A percentile compares a stretch with the other conserved stretches of the same genome.
Conservation (phyloP, 441 rosid genomes). For the Eutrema salsugineum region DNA sequence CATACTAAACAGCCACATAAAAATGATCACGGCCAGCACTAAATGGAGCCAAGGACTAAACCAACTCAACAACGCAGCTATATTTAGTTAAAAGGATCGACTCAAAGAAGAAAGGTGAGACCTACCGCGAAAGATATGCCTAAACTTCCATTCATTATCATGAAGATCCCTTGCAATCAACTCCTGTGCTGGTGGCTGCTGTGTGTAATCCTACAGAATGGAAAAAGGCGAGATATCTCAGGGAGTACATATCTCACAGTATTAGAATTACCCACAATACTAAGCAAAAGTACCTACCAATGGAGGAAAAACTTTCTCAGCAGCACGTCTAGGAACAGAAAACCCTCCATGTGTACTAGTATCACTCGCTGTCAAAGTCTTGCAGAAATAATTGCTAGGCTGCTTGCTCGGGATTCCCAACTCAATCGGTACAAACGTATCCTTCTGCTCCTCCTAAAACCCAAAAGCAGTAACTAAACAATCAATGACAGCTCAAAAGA, state of each 20-base stretch:
- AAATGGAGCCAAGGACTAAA: not conserved
- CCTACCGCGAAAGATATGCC: slow-evolving; percentile 69
- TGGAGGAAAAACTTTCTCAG: slow-evolving; percentile 78
- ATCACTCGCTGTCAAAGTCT: slow-evolving; percentile 80
- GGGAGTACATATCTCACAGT: not conserved
- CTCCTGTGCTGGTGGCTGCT: slow-evolving; percentile 64
- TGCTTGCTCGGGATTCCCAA: slow-evolving; percentile 64
- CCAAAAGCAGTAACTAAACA: not conserved
- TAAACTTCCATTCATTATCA: slow-evolving; percentile 70
- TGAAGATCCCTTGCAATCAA: slow-evolving; percentile 68
- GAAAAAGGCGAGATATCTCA: not conserved
- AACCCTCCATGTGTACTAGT: slow-evolving; percentile 84
- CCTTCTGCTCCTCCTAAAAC: slow-evolving; percentile 74
- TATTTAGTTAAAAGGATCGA: not conserved
- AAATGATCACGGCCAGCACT: not conserved
- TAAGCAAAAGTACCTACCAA: slow-evolving; percentile 34
- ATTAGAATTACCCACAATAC: not conserved
- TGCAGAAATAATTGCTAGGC: slow-evolving; percentile 73
- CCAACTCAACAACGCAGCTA: not conserved
- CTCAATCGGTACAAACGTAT: slow-evolving; percentile 55
- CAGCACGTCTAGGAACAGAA: slow-evolving; percentile 81
- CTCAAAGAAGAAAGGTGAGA: not conserved
- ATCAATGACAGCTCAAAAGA: not conserved
- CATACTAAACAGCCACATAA: not conserved
- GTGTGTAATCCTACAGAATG: slow-evolving; percentile 28